Evolutionary conservation across 179 eudicot species (phyloP).

Genomic region (Beta corolliflora): DNA sequence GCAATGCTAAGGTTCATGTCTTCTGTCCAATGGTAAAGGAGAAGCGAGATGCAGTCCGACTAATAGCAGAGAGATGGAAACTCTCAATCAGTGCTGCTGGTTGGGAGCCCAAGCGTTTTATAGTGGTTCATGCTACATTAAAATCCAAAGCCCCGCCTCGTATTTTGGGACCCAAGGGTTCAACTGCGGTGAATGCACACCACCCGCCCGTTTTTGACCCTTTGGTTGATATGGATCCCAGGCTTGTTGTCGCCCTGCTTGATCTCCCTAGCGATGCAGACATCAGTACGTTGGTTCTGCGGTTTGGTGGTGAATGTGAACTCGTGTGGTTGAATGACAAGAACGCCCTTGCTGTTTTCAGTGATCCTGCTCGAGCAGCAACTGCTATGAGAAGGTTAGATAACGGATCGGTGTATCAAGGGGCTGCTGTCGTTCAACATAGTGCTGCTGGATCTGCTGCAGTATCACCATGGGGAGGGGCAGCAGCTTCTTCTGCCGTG

Average conservation of each 20-base stretch:
- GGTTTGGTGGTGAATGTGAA: conserved; percentile 99
- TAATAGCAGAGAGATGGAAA: conserved; percentile 97
- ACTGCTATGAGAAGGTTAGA: conserved; percentile 98
- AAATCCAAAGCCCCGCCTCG: conserved; percentile 83
- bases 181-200: conserved; percentile 35
- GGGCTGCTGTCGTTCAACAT: conserved; percentile 60
- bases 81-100: conserved; percentile 78
- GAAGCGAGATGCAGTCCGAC: conserved; percentile 81
- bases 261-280: conserved; percentile 91
- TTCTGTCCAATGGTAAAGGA: conserved; percentile 89
- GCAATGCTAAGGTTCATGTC: conserved; percentile 63
- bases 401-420: conserved; percentile 79
- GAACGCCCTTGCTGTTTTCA: conserved; percentile 85
- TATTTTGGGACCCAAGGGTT: conserved; percentile 65
- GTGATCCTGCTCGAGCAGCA: conserved; percentile 94
- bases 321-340: conserved; percentile 96
- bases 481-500: conserved; percentile 31
- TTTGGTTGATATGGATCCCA: conserved; percentile 86
- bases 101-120: conserved; percentile 93
- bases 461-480: conserved; percentile 55
- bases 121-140: conserved; percentile 71
- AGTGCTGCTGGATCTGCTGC: conserved; percentile 32
- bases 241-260: conserved; percentile 80
- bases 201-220: conserved; percentile 66
- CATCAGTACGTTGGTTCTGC: conserved; percentile 80